Conservation (phyloP, 495 filamentous ascomycete species). For the Lentithecium fluviatile region DNA sequence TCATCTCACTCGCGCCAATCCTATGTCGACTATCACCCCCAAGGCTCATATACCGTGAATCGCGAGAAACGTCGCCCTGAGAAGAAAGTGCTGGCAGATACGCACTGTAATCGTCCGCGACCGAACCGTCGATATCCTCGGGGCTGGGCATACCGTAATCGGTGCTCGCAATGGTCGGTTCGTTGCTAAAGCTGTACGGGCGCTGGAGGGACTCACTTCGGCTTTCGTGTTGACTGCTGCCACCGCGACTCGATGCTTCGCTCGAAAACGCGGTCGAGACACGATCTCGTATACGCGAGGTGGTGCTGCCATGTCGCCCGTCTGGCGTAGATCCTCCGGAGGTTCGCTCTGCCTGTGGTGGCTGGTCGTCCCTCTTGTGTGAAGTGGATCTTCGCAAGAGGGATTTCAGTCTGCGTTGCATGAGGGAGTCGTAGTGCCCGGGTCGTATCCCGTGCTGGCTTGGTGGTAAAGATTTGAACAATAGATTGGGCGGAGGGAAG, state of each 20-base stretch:
- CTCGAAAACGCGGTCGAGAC: too few relatives aligned
- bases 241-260: not conserved
- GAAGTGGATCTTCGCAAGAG: conserved; percentile 3
- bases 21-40: conserved; percentile 18
- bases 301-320: too few relatives aligned
- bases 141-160: not conserved
- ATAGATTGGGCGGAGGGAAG: not conserved
- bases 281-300: too few relatives aligned
- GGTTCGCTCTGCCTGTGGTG: too few relatives aligned
- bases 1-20: not conserved
- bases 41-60: conserved; percentile 21
- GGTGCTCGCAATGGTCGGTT: not conserved
- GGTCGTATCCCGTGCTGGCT: too few relatives aligned
- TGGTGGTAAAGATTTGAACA: not conserved
- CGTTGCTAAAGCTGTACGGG: not conserved
- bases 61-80: not conserved
- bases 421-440: not conserved
- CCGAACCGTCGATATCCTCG: not conserved
- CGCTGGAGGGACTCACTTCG: not conserved
- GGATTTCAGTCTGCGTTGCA: conserved; percentile 8
- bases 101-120: conserved; percentile 8
- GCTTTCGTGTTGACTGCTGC: not conserved
- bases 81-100: not conserved
- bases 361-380: too few relatives aligned
- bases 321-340: too few relatives aligned